Percentiles rank a stretch among this genome's conserved stretches.
Evolutionary conservation across 2,329 filamentous ascomycete genomes (phyloP).

Genomic region (Aspergillus spinulosporus): DNA sequence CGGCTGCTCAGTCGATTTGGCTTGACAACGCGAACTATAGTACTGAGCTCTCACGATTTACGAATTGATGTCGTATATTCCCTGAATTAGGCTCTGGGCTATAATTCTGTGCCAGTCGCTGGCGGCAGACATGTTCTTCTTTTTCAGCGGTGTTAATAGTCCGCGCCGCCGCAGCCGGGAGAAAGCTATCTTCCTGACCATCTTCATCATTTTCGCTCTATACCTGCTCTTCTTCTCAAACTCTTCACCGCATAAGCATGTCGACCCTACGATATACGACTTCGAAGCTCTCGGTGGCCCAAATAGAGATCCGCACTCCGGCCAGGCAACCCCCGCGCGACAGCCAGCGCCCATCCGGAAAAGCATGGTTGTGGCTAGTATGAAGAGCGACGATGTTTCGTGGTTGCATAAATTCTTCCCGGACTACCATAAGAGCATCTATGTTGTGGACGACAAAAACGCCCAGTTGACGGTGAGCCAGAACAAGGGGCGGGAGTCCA

Average conservation of each 20-base stretch:
- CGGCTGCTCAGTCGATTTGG: conserved; percentile 13
- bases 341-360: conserved; percentile 26
- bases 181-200: conserved; percentile 37
- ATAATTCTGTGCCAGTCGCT: conserved; percentile 4
- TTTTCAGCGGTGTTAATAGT: conserved; percentile 34
- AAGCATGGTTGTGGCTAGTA: conserved; percentile 43
- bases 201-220: conserved; percentile 34
- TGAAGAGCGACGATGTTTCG: conserved; percentile 41
- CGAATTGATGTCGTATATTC: background rate
- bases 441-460: conserved; percentile 54
- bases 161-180: conserved; percentile 37
- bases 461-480: conserved; percentile 51
- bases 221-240: conserved; percentile 37
- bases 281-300: conserved; percentile 12
- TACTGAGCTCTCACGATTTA: background rate
- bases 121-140: conserved; percentile 33
- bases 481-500: conserved; percentile 47
- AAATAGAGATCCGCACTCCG: conserved; percentile 20
- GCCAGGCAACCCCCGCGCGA: conserved; percentile 21
- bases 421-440: conserved; percentile 56
- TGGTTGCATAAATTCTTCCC: conserved; percentile 43
- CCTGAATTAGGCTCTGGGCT: background rate
- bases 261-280: conserved; percentile 15
- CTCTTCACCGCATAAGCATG: conserved; percentile 15
- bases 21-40: conserved; percentile 6